Evolutionary conservation across 345 rosid species (phyloP), one percentile per base, ranked within the genome.

Genomic region (Pelargonium nanum): DNA sequence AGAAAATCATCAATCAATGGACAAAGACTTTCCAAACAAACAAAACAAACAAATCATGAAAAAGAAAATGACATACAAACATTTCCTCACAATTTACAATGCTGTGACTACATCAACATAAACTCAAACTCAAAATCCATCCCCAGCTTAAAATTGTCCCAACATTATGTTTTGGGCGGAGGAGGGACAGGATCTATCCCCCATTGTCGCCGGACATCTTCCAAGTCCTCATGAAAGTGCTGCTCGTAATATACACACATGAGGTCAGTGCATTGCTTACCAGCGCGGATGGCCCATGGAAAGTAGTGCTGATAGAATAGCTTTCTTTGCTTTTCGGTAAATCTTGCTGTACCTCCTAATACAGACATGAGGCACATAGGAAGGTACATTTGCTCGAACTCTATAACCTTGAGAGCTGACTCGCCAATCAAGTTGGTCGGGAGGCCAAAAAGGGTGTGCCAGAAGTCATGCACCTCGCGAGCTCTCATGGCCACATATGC

Each of bases 391-490:
- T 79, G 83, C 77, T 74, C 60, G 52, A 79, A 79, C 57, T 79
- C 81, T 55, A 79, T 79, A 74, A 73, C 77, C 75, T 76, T 76
- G 61, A 79, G 78, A 19, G 78, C 76, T 21, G 83, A 76, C 64
- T 79, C 80, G 0, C 78, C 81, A 0, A 74, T 74, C 57, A 79
- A 58, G 68, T 79, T 79, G 9, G 78, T 79, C 24, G 74, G 80
- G 45, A 79, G 73, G 54, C 62, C 67, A 26, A 76, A 79, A 26
- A 79, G 70, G 56, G 83, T 71, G 70, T 79, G 83, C 81, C 78
- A 79, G 59, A 79, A 79, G 68, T 79, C 81, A 19, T 79, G 83
- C 51, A 71, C 78, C 63, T 79, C 83, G 2, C 78, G 83, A 24
- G 83, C 83, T 32, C 80, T 67, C 78, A 71, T 79, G 8, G 76